Base-by-base conservation (phyloP, 2,329 filamentous ascomycete species). In the Hypoxylon sp. region DNA sequence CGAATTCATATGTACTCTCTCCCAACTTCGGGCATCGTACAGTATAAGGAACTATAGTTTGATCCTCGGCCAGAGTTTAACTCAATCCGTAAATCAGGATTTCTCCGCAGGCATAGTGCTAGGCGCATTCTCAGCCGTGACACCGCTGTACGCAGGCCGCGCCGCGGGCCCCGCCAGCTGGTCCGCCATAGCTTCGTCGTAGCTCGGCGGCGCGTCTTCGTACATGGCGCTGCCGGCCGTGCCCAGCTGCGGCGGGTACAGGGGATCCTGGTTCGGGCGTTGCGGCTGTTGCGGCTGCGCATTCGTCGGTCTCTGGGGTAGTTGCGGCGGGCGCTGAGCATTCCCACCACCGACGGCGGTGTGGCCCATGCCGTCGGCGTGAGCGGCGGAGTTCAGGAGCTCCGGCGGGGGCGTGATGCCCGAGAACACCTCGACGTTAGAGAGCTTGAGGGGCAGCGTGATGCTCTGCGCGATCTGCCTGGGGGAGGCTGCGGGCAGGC, bases 121-220 rank as follows among this genome's bases (percentile, higher is more conserved):
- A 0, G 86, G 85, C 36, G 80, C 84, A 71, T 89, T 87, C 75
- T 87, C 86, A 59, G 87, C 85, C 44, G 87, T 89, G 22, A 88
- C 83, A 1, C 87, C 87, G 65, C 85, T 88, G 75, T 91, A 93
- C 12, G 87, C 88, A 26, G 90, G 88, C 72, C 93, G 83, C 24
- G 90, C 75, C 40, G 78, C 75, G 1, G 93, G 92, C 33, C 87
- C 90, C 0, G 82, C 78, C 66, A 96, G 79, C 62, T 89, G 87
- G 69, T 92, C 90, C 5, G 93, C 93, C 79, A 97, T 90, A 11
- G 93, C 93, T 78, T 97, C 94, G 78, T 97, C 93, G 75, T 98
- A 98, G 73, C 93, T 97, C 6, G 94, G 94, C 16, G 95, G 94
- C n/a, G 93, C 92, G 59, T 96, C 93, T 30, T 93, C 90, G 68